A percentile compares a stretch with the other conserved stretches of the same genome.
These are phyloP conservation scores for Leonotis leonurus DNA, from an alignment of 257 asterid species.

Conservation along the genomic window DNA sequence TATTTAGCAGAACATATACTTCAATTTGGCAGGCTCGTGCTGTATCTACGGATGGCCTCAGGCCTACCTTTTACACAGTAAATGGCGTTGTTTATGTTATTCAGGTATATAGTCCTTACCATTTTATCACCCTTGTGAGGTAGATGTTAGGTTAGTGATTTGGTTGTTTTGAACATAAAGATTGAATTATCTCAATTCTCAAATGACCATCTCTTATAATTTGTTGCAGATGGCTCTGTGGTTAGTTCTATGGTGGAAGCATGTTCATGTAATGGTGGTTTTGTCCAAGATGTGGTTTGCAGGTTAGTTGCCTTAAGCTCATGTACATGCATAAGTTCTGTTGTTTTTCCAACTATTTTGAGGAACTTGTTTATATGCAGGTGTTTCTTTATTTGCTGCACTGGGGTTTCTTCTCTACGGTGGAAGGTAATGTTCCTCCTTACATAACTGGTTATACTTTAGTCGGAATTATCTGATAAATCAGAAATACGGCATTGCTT, in stretches of 20 bases:
- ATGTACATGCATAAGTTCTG: background rate
- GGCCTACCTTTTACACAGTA: slow-evolving; percentile 80
- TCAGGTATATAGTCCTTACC: slow-evolving; percentile 53
- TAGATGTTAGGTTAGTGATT: slow-evolving; percentile 3
- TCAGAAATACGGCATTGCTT: background rate
- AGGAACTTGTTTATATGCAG: slow-evolving; percentile 37
- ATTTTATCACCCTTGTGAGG: background rate
- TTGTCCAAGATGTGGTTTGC: slow-evolving; percentile 91
- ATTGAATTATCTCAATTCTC: background rate
- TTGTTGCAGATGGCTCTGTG: slow-evolving; percentile 63
- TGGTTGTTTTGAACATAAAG: background rate
- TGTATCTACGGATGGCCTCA: slow-evolving; percentile 88
- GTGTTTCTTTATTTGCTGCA: slow-evolving; percentile 85
- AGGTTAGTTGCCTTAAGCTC: slow-evolving; percentile 37
- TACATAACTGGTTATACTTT: background rate
- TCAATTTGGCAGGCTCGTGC: slow-evolving; percentile 75
- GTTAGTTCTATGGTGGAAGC: slow-evolving; percentile 91
- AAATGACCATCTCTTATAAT: slow-evolving; percentile 16
- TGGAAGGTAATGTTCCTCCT: slow-evolving; percentile 64
- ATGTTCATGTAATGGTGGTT: slow-evolving; percentile 46
- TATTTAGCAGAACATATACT: background rate
- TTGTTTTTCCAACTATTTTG: slow-evolving; percentile 19
- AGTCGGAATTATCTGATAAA: background rate
- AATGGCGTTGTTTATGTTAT: slow-evolving; percentile 71
- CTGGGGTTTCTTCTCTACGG: slow-evolving; percentile 93